A percentile compares a stretch with the other conserved stretches of the same genome.
Conservation (phyloP, 2,329 filamentous ascomycete species). For the Monosporascus sp. region DNA sequence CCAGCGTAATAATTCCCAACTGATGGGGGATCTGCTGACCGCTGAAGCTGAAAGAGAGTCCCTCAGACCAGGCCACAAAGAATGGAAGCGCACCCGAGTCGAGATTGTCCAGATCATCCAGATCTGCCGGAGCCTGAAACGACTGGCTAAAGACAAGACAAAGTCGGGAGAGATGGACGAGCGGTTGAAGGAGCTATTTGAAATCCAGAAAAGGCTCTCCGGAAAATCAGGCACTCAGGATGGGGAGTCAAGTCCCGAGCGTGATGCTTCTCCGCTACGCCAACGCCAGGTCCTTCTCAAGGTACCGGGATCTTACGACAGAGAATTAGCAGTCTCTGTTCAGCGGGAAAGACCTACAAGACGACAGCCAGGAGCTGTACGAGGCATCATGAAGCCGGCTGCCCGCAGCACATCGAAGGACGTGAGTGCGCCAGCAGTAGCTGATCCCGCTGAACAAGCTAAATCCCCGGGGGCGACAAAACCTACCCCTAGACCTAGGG, state of each 20-base stretch:
- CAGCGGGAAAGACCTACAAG: conserved; percentile 24
- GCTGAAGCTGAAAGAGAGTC: conserved; percentile 2
- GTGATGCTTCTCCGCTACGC: background rate
- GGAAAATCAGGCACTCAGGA: background rate
- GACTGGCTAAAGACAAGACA: conserved; percentile 12
- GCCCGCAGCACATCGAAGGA: conserved; percentile 10
- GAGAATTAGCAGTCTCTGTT: conserved; percentile 19
- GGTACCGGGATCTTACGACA: conserved; percentile 17
- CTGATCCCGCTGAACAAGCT: conserved; percentile 3
- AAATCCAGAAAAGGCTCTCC: conserved; percentile 15
- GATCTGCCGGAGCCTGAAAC: conserved; percentile 13
- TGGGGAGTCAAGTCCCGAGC: background rate
- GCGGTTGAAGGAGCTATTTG: conserved; percentile 13
- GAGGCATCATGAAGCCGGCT: conserved; percentile 24
- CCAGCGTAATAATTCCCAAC: conserved; percentile 7
- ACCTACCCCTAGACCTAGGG: conserved; percentile 3
- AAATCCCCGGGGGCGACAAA: conserved; percentile 3
- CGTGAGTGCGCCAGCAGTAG: conserved; percentile 2
- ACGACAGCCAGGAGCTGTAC: conserved; percentile 16
- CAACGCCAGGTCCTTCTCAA: conserved; percentile 21
- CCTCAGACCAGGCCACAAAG: conserved; percentile 12
- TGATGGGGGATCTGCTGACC: conserved; percentile 9
- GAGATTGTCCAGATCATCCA: conserved; percentile 14
- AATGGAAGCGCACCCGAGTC: conserved; percentile 15
- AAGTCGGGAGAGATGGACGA: conserved; percentile 11